Evolutionary conservation across 2,329 filamentous ascomycete species (phyloP).

Genomic region (Aspergillus sp.): DNA sequence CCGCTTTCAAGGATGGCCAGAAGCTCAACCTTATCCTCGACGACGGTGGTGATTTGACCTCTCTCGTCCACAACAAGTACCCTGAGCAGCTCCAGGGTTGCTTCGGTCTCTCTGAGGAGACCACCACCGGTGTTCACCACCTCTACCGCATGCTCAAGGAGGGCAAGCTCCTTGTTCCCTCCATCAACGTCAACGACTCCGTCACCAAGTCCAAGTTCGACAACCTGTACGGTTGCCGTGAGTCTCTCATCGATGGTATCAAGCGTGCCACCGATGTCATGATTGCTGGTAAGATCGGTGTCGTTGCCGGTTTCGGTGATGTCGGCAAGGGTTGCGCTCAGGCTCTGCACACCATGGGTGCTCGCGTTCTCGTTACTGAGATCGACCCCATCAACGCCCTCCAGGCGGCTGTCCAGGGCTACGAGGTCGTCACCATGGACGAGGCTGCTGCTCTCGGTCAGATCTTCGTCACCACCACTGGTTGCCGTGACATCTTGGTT

Average conservation of each 20-base stretch:
- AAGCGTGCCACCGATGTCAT: constrained; percentile 99
- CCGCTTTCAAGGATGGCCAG: constrained; percentile 94
- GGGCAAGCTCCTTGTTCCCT: constrained; percentile 81
- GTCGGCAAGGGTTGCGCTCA: constrained; percentile 98
- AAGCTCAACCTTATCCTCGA: constrained; percentile 98
- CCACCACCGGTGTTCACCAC: constrained; percentile 99
- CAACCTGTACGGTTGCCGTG: constrained; percentile 99
- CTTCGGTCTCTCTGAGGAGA: constrained; percentile 99
- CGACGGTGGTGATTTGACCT: constrained; percentile 95
- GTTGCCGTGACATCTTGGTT: constrained; percentile 96
- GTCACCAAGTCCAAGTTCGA: constrained; percentile 99
- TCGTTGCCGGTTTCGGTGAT: constrained; percentile 97
- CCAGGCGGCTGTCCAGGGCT: constrained; percentile 96
- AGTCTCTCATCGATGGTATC: constrained; percentile 98
- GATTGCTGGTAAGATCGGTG: constrained; percentile 98
- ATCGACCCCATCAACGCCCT: constrained; percentile 99
- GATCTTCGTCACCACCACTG: constrained; percentile 99
- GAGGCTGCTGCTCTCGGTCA: constrained; percentile 85
- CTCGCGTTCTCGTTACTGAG: constrained; percentile 93
- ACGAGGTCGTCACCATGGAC: constrained; percentile 97
- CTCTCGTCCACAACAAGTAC: constrained; percentile 97
- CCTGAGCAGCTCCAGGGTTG: constrained; percentile 97
- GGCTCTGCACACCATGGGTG: constrained; percentile 96
- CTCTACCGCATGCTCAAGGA: constrained; percentile 98
- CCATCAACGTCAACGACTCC: constrained; percentile 99